Percentiles rank a stretch among this genome's conserved stretches.
phyloP scores from a whole-genome alignment of 139 green algal genomes.

The Volvox africanus region DNA sequence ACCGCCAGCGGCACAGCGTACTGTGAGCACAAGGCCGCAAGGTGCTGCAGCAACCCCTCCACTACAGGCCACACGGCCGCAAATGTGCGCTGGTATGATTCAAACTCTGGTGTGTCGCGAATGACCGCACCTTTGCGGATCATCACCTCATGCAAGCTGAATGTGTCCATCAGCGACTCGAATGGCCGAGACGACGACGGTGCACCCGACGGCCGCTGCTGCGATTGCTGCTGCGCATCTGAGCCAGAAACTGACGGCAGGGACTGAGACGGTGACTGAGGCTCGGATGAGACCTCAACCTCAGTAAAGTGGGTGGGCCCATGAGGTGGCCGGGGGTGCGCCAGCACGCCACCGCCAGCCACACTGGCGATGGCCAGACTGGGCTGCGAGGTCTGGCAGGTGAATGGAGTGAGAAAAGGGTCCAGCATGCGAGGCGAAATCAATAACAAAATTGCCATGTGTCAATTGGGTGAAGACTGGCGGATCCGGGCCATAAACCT shows the following conservation, averaged over 20 bases:
- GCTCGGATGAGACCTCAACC: background rate
- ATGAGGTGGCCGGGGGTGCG: background rate
- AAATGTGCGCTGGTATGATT: conserved; percentile 65
- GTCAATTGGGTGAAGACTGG: no score
- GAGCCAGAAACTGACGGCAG: background rate
- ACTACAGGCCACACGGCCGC: conserved; percentile 61
- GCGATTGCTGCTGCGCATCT: background rate
- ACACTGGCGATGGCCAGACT: conserved; percentile 6
- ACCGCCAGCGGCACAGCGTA: conserved; percentile 69
- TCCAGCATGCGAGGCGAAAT: no score
- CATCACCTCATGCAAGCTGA: conserved; percentile 71
- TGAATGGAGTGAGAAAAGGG: no score
- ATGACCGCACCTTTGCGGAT: conserved; percentile 65
- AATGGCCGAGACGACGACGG: conserved; percentile 47
- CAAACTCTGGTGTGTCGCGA: conserved; percentile 72
- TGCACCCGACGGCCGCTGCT: background rate
- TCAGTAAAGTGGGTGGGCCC: background rate
- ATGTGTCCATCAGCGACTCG: conserved; percentile 73
- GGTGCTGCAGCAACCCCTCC: conserved; percentile 59
- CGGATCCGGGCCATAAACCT: no score
- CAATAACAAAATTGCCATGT: no score
- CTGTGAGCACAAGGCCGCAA: conserved; percentile 63
- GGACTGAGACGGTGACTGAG: background rate
- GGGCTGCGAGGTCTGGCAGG: no score
- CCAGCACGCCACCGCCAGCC: conserved; percentile 25